These are phyloP conservation scores for Sungouiozyma ichnusensis DNA, from an alignment of 805 yeast species.

Conservation along the genomic window DNA sequence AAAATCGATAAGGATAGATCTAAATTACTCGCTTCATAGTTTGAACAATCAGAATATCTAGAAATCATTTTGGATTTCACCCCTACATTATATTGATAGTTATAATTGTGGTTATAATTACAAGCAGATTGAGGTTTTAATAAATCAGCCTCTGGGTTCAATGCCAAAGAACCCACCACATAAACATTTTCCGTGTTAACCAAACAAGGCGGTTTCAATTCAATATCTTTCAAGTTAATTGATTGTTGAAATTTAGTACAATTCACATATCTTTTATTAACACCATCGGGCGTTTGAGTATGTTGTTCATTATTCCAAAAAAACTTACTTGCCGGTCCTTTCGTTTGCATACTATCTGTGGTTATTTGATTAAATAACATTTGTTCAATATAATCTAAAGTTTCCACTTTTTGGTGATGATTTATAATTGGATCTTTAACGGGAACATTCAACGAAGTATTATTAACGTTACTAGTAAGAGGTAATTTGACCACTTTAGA, in stretches of 20 bases:
- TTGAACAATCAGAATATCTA: not conserved
- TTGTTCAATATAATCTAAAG: slow-evolving; percentile 16
- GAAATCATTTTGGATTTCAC: not conserved
- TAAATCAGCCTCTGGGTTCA: slow-evolving; percentile 2
- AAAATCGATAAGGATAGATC: slow-evolving; percentile 4
- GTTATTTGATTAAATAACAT: slow-evolving; percentile 4
- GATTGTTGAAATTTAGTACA: slow-evolving; percentile 6
- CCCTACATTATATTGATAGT: not conserved
- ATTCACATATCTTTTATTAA: not conserved
- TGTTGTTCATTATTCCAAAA: not conserved
- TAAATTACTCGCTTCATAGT: not conserved
- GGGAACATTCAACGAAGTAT: not conserved
- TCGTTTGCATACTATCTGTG: not conserved
- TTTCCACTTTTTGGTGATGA: slow-evolving; percentile 12
- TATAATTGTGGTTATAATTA: not conserved
- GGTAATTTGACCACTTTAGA: slow-evolving; percentile 6
- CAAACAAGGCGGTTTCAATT: slow-evolving; percentile 8
- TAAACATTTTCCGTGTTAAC: slow-evolving; percentile 7
- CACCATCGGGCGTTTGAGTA: not conserved
- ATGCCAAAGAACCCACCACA: slow-evolving; percentile 15
- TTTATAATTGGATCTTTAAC: not conserved
- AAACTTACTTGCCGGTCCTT: not conserved
- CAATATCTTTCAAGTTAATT: slow-evolving; percentile 18
- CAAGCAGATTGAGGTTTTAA: not conserved
- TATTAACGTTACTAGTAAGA: not conserved